These are phyloP conservation scores for Saturnispora ahearnii DNA, from an alignment of 805 yeast species.

Conservation along the genomic window DNA sequence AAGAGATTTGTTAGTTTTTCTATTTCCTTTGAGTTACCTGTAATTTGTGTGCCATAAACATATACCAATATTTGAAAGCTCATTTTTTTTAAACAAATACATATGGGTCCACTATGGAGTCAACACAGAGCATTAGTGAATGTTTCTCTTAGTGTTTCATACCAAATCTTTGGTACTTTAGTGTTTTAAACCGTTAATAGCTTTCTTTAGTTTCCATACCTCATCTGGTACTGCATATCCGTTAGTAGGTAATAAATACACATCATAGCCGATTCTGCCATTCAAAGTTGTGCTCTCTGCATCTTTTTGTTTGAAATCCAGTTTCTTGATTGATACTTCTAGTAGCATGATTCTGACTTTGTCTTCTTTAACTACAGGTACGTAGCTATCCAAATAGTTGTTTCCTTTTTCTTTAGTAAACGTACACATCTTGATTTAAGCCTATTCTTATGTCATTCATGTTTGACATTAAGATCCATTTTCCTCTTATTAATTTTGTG, in stretches of 20 bases:
- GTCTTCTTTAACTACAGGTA: too few species aligned
- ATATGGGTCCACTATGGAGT: background rate
- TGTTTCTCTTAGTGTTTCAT: background rate
- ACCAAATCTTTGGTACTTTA: background rate
- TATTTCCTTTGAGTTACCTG: background rate
- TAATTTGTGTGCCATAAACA: background rate
- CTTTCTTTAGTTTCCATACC: background rate
- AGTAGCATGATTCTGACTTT: too few species aligned
- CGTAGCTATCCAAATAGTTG: too few species aligned
- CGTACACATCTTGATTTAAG: too few species aligned
- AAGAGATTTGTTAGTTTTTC: background rate
- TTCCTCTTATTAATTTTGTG: background rate
- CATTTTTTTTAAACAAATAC: too few species aligned
- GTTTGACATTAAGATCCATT: too few species aligned
- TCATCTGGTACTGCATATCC: background rate
- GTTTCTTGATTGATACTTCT: too few species aligned
- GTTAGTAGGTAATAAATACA: background rate
- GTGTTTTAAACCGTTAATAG: background rate
- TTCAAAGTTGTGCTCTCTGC: background rate
- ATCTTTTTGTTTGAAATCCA: background rate
- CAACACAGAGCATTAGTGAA: background rate
- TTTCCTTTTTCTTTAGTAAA: too few species aligned
- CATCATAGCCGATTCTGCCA: background rate
- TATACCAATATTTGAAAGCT: background rate
- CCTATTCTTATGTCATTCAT: too few species aligned